Percentiles rank a stretch among this genome's conserved stretches.
Evolutionary conservation across 139 green algal species (phyloP).

Genomic region (Mesostigma viride): DNA sequence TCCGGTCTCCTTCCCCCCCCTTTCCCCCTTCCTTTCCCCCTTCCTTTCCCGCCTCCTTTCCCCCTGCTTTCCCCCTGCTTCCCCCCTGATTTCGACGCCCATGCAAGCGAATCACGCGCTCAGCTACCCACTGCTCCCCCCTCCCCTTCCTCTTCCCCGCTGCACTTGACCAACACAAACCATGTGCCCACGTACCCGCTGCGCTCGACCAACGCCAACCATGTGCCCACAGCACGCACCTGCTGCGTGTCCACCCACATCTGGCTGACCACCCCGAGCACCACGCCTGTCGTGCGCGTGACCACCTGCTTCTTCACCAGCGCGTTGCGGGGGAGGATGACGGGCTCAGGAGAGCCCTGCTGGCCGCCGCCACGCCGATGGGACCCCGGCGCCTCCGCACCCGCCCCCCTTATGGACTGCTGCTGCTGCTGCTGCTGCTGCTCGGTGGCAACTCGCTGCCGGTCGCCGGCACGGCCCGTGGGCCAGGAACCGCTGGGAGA

Average conservation of each 20-base stretch:
- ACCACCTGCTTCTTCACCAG: conserved; percentile 26
- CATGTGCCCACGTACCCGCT: not conserved
- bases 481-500: no score
- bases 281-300: conserved; percentile 22
- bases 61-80: no score
- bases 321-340: conserved; percentile 17
- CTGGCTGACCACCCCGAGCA: conserved; percentile 22
- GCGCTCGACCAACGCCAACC: not conserved
- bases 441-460: no score
- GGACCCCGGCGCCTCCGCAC: no score
- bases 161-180: not conserved
- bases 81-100: not conserved
- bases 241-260: not conserved
- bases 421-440: no score
- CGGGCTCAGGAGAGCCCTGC: no score
- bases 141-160: not conserved
- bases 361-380: no score
- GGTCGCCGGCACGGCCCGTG: no score
- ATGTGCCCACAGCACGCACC: not conserved
- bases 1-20: no score
- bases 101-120: not conserved
- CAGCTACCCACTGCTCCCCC: not conserved
- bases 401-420: no score
- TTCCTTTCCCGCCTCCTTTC: no score
- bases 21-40: no score